A percentile compares a stretch with the other conserved stretches of the same genome.
Evolutionary conservation across 495 filamentous ascomycete species (phyloP).

Genomic region (Annulohypoxylon bovei): DNA sequence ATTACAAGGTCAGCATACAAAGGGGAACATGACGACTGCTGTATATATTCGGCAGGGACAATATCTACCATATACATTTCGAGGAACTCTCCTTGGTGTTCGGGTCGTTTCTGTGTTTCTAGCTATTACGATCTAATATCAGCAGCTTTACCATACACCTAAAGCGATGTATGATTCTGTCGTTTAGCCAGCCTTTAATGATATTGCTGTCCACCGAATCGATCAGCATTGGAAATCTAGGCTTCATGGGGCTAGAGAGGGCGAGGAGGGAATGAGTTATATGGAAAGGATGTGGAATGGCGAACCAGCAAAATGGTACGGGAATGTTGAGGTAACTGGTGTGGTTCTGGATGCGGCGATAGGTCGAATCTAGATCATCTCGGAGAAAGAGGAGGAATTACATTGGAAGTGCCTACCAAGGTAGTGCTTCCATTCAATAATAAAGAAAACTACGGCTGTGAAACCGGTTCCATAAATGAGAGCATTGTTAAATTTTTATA

Average conservation of each 20-base stretch:
- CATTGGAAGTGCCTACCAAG: neutral
- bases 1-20: constrained; percentile 25
- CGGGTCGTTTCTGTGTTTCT: constrained; percentile 8
- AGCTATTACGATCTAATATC: constrained; percentile 26
- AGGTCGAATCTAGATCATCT: constrained; percentile 2
- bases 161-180: neutral
- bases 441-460: constrained; percentile 11
- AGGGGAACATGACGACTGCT: constrained; percentile 9
- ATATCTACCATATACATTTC: constrained; percentile 13
- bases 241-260: neutral
- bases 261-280: constrained; percentile 1
- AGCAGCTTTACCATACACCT: neutral
- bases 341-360: neutral
- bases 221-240: neutral
- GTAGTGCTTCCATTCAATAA: constrained; percentile 15
- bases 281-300: neutral
- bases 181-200: neutral
- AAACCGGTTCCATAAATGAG: constrained; percentile 15
- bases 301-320: neutral
- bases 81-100: constrained; percentile 1
- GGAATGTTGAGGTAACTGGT: neutral
- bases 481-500: constrained; percentile 2
- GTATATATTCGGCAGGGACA: constrained; percentile 31
- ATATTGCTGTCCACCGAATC: neutral
- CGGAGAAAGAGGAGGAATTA: neutral